Base-by-base conservation (phyloP, 2,329 filamentous ascomycete genomes). In the Aureobasidium mangrovei region DNA sequence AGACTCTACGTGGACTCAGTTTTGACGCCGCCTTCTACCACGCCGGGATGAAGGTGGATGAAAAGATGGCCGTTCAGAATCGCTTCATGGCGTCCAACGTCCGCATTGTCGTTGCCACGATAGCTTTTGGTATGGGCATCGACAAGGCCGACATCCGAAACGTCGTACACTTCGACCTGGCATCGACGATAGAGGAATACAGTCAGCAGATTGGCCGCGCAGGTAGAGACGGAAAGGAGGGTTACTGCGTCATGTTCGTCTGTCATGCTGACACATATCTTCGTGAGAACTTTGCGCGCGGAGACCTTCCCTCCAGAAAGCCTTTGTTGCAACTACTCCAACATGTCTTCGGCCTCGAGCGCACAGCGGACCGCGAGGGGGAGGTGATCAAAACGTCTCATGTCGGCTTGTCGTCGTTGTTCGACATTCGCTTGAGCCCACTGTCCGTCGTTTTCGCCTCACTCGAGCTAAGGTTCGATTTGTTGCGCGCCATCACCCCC, bases 41-140 rank as follows among this genome's bases (percentile, higher is more conserved):
- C 57, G 77, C 77, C 0, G 77, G 77, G 1, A 72, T 80, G 68
- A 68, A 72, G 26, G 62, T 69, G 0, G 70, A 72, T 1, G 59
- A 64, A 1, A 80, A 80, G 63, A 69, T 64, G 1, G 42, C 67
- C 2, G 64, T 77, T 2, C 79, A 81, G 58, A 77, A 80, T 2
- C 66, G 70, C 7, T 81, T 80, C 53, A 77, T 80, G 74, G 64
- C 66, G 0, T 69, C 67, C 1, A 64, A 69, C 26, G 64, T 75
- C 31, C 62, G 70, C n/a, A 73, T 77, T 47, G 59, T 78, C 9
- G 73, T 77, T 18, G 77, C 78, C 3, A 81, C 78, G 0, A 80
- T 81, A 39, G 79, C 79, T 1, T 81, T 81, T 48, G 79, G 78
- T 0, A 81, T 81, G 78, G 79, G 79, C 0, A 80, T 81, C 18